These are phyloP conservation scores for Colletotrichum incanum DNA, from an alignment of 2,329 filamentous ascomycete genomes.

Conservation along the genomic window DNA sequence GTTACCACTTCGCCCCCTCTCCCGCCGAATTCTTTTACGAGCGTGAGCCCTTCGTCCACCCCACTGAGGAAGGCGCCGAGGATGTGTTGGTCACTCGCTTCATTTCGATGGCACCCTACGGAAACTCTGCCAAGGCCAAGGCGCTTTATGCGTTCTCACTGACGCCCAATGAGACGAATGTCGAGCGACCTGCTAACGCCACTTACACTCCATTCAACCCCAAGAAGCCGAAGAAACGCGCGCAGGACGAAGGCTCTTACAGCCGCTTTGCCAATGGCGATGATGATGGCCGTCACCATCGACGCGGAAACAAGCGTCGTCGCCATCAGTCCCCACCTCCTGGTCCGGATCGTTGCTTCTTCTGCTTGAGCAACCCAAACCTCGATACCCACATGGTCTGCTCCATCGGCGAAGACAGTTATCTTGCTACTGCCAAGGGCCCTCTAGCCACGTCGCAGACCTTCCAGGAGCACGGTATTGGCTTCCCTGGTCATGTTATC, in stretches of 20 bases:
- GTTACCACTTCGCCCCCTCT: slow-evolving; percentile 88
- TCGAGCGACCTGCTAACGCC: slow-evolving; percentile 76
- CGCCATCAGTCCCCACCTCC: slow-evolving; percentile 69
- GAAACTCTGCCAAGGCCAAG: slow-evolving; percentile 84
- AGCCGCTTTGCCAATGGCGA: slow-evolving; percentile 68
- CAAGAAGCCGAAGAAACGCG: slow-evolving; percentile 71
- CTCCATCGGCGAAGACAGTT: slow-evolving; percentile 88
- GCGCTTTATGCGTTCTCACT: slow-evolving; percentile 85
- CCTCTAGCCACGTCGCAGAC: slow-evolving; percentile 82
- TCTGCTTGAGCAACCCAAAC: slow-evolving; percentile 91
- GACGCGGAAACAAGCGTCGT: slow-evolving; percentile 61
- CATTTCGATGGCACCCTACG: slow-evolving; percentile 87
- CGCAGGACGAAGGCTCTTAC: slow-evolving; percentile 64
- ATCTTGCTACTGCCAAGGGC: slow-evolving; percentile 93
- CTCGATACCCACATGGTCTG: slow-evolving; percentile 90
- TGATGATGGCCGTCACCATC: slow-evolving; percentile 57
- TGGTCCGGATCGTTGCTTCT: slow-evolving; percentile 89
- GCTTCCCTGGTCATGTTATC: slow-evolving; percentile 88
- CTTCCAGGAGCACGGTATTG: slow-evolving; percentile 75
- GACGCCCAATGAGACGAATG: slow-evolving; percentile 73
- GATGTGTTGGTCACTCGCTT: slow-evolving; percentile 83
- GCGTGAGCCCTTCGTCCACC: slow-evolving; percentile 91
- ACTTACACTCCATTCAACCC: slow-evolving; percentile 82
- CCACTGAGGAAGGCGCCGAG: slow-evolving; percentile 61
- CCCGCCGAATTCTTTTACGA: slow-evolving; percentile 82